phyloP scores from a whole-genome alignment of 2,329 filamentous ascomycete species.

The Penicillium sp. region DNA sequence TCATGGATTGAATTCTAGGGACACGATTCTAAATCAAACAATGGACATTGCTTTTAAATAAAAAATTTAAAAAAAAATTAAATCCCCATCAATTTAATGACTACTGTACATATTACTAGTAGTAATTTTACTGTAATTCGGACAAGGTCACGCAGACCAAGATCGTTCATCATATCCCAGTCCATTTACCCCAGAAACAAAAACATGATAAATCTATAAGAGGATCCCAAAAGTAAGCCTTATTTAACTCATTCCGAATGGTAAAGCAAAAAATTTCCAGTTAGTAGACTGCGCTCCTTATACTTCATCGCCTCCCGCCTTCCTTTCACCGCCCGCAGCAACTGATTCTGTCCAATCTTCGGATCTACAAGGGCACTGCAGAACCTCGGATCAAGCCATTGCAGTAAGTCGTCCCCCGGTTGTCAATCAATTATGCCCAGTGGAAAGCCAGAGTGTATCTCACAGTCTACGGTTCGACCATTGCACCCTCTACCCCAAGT shows the following conservation, averaged over 20 bases:
- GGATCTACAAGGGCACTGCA: conserved; percentile 24
- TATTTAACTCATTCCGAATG: too few relatives aligned
- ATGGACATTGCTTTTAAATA: background rate
- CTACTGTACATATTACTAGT: too few relatives aligned
- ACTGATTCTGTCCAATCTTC: conserved; percentile 23
- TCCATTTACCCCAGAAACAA: too few relatives aligned
- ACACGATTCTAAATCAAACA: background rate
- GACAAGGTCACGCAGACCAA: too few relatives aligned
- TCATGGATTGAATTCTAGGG: background rate
- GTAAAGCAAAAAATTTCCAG: too few relatives aligned
- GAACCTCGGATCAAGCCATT: conserved; percentile 26
- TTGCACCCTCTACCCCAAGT: background rate
- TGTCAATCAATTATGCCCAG: background rate
- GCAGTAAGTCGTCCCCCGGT: conserved; percentile 17
- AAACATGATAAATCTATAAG: too few relatives aligned
- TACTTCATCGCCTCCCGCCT: conserved; percentile 5
- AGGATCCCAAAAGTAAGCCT: too few relatives aligned
- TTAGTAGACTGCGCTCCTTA: background rate
- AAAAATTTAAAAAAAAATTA: too few relatives aligned
- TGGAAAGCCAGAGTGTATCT: background rate
- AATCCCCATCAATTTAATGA: conserved; percentile 1
- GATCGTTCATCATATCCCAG: too few relatives aligned
- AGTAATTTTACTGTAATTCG: too few relatives aligned
- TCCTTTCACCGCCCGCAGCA: conserved; percentile 23
- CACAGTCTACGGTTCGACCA: background rate